Conservation (phyloP, 148 eudicot species). For the Silene conica region DNA sequence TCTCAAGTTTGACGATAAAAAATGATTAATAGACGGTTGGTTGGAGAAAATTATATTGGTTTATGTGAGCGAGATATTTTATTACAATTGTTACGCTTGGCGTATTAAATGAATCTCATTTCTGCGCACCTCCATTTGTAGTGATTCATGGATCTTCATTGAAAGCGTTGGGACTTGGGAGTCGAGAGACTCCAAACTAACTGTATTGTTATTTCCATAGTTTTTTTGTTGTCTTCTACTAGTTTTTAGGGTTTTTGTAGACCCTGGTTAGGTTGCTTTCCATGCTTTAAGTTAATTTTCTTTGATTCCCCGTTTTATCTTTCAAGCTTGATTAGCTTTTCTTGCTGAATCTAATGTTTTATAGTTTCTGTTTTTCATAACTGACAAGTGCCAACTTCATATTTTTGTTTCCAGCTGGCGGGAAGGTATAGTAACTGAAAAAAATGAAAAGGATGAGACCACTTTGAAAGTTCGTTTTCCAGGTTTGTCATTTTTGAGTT, state of each 20-base stretch:
- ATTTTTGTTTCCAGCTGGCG: constrained; percentile 66
- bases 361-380: neutral
- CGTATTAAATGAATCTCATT: neutral
- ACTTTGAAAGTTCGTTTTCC: constrained; percentile 76
- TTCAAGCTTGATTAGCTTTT: neutral
- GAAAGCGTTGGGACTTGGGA: neutral
- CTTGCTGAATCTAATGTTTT: neutral
- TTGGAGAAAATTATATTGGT: neutral
- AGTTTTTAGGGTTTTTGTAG: neutral
- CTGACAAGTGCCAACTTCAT: neutral
- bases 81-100: neutral
- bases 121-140: neutral
- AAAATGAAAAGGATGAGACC: constrained; percentile 64
- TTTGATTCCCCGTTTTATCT: neutral
- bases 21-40: neutral
- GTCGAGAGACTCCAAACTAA: neutral
- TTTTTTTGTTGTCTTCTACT: neutral
- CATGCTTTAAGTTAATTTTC: neutral
- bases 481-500: constrained; percentile 40
- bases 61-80: neutral
- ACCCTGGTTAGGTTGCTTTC: neutral
- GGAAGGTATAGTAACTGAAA: constrained; percentile 80
- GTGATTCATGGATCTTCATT: neutral
- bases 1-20: neutral
- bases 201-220: neutral